Conservation (phyloP, 495 filamentous ascomycete genomes). For the Chaetomium tenue region DNA sequence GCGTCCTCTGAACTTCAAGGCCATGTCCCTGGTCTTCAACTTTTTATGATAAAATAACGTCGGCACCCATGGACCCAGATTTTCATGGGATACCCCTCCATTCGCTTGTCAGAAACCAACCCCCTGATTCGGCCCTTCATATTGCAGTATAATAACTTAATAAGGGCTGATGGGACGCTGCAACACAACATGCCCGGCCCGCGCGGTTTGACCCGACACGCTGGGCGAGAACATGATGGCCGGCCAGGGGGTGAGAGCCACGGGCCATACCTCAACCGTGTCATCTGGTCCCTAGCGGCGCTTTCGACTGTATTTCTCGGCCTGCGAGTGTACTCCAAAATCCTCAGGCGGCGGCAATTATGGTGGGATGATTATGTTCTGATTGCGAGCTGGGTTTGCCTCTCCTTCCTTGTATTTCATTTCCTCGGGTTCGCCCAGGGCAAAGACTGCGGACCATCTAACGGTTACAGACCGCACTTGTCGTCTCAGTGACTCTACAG, state of each 20-base stretch:
- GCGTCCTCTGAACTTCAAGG: no score
- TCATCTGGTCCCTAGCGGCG: constrained; percentile 13
- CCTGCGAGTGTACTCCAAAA: constrained; percentile 37
- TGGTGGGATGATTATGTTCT: constrained; percentile 38
- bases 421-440: neutral
- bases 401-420: neutral
- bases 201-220: constrained; percentile 1
- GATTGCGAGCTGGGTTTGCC: constrained; percentile 29
- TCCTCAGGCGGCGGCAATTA: constrained; percentile 22
- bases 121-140: neutral
- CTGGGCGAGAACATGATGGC: neutral
- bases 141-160: no score
- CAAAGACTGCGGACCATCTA: neutral
- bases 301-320: constrained; percentile 27
- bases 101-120: no score
- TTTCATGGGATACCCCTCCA: no score
- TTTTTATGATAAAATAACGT: no score
- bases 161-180: neutral
- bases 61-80: no score
- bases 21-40: no score
- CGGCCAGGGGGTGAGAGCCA: neutral
- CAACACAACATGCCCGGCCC: neutral
- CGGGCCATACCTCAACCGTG: constrained; percentile 13
- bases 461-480: constrained; percentile 9
- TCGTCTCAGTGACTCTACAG: constrained; percentile 3